Conservation (phyloP, 2,329 filamentous ascomycete genomes). For the Cercospora sp. region DNA sequence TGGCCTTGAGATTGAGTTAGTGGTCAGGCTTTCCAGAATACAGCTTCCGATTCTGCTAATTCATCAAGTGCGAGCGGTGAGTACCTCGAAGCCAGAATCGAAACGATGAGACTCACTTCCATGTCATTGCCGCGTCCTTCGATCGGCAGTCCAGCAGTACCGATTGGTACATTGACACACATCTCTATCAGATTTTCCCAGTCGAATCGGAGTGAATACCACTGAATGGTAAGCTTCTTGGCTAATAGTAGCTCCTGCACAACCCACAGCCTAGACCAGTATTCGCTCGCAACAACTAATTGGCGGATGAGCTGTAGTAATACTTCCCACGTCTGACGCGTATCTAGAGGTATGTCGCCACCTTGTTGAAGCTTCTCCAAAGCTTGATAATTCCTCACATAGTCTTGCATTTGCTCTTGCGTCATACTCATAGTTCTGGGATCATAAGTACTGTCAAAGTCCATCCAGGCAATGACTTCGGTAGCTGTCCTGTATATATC, state of each 20-base stretch:
- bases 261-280: conserved; percentile 13
- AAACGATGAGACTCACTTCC: too few species aligned
- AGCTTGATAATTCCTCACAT: not conserved
- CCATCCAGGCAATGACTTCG: conserved; percentile 18
- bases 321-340: too few species aligned
- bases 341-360: too few species aligned
- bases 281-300: not conserved
- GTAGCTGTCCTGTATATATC: conserved; percentile 21
- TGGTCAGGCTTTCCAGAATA: too few species aligned
- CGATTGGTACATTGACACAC: not conserved
- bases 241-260: conserved; percentile 14
- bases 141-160: too few species aligned
- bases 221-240: conserved; percentile 4
- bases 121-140: too few species aligned
- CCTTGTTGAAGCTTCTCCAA: too few species aligned
- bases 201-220: not conserved
- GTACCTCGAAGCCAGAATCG: too few species aligned
- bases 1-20: too few species aligned
- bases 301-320: too few species aligned
- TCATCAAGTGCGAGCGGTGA: too few species aligned
- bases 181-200: not conserved
- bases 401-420: not conserved
- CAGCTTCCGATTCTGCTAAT: too few species aligned
- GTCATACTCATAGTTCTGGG: not conserved
- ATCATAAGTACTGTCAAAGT: not conserved